Conservation (phyloP, 345 rosid species). For the Gossypium turneri region DNA sequence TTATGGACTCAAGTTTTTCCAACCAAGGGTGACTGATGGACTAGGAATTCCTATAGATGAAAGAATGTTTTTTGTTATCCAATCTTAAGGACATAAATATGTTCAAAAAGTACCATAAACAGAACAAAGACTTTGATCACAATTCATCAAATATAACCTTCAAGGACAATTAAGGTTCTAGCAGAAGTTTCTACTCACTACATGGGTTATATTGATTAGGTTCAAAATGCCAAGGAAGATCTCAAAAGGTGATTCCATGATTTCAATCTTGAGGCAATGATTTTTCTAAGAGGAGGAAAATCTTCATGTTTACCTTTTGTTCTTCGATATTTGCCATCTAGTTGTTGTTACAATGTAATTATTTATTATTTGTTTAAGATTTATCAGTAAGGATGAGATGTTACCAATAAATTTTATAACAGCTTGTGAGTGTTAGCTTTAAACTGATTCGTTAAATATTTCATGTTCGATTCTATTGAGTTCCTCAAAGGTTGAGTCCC, state of each 20-base stretch:
- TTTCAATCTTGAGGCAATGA: neutral
- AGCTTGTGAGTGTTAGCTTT: no score
- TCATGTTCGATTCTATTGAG: neutral
- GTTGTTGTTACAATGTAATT: no score
- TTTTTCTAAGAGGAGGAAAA: neutral
- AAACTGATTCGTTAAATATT: neutral
- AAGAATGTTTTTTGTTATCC: neutral
- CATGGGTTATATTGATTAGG: neutral
- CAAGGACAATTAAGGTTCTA: neutral
- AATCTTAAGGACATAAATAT: neutral
- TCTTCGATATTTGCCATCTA: neutral
- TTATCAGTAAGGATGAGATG: no score
- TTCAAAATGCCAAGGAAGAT: no score
- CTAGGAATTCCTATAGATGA: neutral
- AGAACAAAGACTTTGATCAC: neutral
- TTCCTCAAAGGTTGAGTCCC: constrained; percentile 1
- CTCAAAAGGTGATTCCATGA: neutral
- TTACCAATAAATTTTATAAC: no score
- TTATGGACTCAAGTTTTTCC: neutral
- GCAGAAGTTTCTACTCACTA: neutral
- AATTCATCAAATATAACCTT: neutral
- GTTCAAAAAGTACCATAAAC: neutral
- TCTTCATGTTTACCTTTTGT: neutral
- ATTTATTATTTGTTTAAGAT: no score
- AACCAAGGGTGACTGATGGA: neutral